Conservation (phyloP, 2,329 filamentous ascomycete genomes). For the Blastomyces percursus region DNA sequence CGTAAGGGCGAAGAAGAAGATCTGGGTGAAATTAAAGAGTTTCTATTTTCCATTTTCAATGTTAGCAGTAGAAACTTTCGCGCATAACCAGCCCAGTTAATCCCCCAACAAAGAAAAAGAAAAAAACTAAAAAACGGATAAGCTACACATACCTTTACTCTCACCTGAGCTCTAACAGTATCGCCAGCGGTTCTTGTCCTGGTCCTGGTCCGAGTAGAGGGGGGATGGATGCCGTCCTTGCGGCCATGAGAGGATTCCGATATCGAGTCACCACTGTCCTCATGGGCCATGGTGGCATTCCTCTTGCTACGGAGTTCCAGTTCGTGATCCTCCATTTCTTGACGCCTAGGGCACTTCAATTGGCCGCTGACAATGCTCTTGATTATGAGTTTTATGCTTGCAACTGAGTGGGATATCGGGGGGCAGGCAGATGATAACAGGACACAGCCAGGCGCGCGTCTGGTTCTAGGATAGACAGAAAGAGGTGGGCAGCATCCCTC, state of each 20-base stretch:
- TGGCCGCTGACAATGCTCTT: not conserved
- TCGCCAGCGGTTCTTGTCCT: not conserved
- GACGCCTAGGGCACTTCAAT: not conserved
- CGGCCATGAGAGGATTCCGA: not conserved
- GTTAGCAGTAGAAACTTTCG: not conserved
- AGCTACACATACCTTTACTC: conserved; percentile 10
- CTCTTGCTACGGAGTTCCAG: not conserved
- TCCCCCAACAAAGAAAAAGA: no score
- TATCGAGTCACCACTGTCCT: not conserved
- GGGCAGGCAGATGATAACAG: not conserved
- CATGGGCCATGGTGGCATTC: not conserved
- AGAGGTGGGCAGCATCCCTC: not conserved
- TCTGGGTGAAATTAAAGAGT: conserved; percentile 21
- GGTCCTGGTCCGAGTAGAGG: not conserved
- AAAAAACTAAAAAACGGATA: not conserved
- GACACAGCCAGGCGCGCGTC: not conserved
- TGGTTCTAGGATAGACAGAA: not conserved
- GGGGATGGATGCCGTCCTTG: not conserved
- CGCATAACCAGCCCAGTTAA: not conserved
- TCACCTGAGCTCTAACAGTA: conserved; percentile 6
- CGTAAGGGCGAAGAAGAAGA: conserved; percentile 21
- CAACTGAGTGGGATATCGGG: not conserved
- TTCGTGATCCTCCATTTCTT: not conserved
- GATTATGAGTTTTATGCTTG: not conserved
- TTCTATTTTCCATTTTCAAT: conserved; percentile 11